These are phyloP conservation scores for Russula sp. DNA, from an alignment of 768 basidiomycete genomes.

Conservation along the genomic window DNA sequence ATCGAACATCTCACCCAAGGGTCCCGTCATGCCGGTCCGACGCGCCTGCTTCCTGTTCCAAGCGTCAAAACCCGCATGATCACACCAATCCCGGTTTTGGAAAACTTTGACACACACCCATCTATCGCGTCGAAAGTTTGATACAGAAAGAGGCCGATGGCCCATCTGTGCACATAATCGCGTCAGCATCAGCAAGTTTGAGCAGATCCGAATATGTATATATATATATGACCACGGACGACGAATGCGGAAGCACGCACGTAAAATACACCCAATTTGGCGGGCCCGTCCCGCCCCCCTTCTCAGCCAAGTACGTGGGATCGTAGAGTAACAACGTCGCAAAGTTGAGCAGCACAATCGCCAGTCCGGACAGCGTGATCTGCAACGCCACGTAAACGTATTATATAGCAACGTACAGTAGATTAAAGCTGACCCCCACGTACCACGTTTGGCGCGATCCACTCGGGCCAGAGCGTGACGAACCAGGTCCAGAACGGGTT, in stretches of 20 bases:
- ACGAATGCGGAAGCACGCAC: slow-evolving; percentile 35
- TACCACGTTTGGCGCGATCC: slow-evolving; percentile 85
- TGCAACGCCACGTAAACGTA: slow-evolving; percentile 28
- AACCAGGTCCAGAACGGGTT: slow-evolving; percentile 90
- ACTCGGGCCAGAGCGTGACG: slow-evolving; percentile 79
- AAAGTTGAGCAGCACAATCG: slow-evolving; percentile 79
- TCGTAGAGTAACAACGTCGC: slow-evolving; percentile 78
- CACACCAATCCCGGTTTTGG: slow-evolving; percentile 5
- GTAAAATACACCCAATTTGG: slow-evolving; percentile 91
- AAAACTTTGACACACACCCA: slow-evolving; percentile 46
- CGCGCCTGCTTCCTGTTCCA: slow-evolving; percentile 81
- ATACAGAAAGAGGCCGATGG: slow-evolving; percentile 81
- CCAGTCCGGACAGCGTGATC: slow-evolving; percentile 86
- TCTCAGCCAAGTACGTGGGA: slow-evolving; percentile 62
- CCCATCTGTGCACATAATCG: slow-evolving; percentile 51
- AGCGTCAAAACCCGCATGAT: neutral
- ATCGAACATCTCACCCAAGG: slow-evolving; percentile 96
- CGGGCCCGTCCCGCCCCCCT: slow-evolving; percentile 51
- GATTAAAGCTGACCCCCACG: slow-evolving; percentile 22
- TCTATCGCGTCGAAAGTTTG: slow-evolving; percentile 88
- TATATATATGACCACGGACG: neutral
- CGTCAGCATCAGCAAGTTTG: neutral
- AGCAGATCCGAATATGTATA: neutral
- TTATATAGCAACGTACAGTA: neutral
- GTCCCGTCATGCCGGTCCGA: slow-evolving; percentile 95